These are phyloP conservation scores for Aspergillus udagawae DNA, from an alignment of 2,329 filamentous ascomycete species.

Conservation along the genomic window DNA sequence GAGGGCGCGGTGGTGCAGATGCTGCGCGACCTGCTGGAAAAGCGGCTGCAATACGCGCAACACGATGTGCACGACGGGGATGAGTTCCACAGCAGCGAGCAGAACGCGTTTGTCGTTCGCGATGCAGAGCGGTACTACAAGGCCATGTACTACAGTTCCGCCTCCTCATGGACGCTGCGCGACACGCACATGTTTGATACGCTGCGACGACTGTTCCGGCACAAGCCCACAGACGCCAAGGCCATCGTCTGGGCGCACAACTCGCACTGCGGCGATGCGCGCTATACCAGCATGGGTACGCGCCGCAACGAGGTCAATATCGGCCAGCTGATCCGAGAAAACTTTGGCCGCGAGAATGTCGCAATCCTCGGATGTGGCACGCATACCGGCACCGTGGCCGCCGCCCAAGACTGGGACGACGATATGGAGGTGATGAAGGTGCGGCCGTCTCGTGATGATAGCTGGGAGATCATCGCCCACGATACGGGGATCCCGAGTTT, in stretches of 20 bases:
- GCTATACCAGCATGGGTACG: constrained; percentile 48
- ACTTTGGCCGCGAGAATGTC: constrained; percentile 39
- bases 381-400: constrained; percentile 51
- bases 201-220: constrained; percentile 42
- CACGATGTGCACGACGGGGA: constrained; percentile 36
- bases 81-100: constrained; percentile 47
- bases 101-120: constrained; percentile 48
- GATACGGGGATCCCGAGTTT: constrained; percentile 44
- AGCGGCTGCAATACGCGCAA: constrained; percentile 40
- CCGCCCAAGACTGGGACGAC: constrained; percentile 49
- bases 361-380: constrained; percentile 47
- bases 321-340: constrained; percentile 51
- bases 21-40: constrained; percentile 42
- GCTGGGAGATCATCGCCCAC: constrained; percentile 50
- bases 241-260: constrained; percentile 55
- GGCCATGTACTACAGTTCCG: constrained; percentile 49
- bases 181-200: constrained; percentile 53
- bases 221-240: constrained; percentile 38
- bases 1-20: constrained; percentile 45
- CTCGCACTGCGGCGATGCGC: constrained; percentile 52
- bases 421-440: constrained; percentile 51
- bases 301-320: constrained; percentile 47
- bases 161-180: constrained; percentile 49
- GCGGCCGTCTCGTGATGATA: constrained; percentile 43
- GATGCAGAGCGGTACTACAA: constrained; percentile 52